Percentiles rank a stretch among this genome's conserved stretches.
Evolutionary conservation across 148 eudicot species (phyloP).

Genomic region (Arctostaphylos glauca): DNA sequence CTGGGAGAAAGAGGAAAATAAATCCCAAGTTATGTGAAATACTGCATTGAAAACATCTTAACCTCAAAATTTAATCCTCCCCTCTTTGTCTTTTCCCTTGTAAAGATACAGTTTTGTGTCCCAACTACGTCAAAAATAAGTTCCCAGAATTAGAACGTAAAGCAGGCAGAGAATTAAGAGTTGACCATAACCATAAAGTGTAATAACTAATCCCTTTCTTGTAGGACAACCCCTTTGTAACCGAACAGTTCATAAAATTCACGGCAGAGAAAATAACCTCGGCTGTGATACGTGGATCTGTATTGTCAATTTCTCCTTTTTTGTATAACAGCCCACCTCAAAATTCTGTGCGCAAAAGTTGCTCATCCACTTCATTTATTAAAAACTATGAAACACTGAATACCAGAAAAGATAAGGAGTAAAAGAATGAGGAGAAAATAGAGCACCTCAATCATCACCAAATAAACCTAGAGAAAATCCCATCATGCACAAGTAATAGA

Average conservation of each 20-base stretch:
- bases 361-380: neutral
- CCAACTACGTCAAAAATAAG: neutral
- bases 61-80: neutral
- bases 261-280: neutral
- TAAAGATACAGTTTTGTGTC: neutral
- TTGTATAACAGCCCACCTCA: neutral
- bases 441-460: neutral
- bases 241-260: neutral
- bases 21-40: neutral
- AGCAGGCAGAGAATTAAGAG: neutral
- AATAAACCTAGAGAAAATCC: neutral
- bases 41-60: neutral
- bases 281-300: neutral
- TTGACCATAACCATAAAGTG: neutral
- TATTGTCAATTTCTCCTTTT: neutral
- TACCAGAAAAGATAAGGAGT: neutral
- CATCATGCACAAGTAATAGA: slow-evolving; percentile 9
- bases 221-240: neutral
- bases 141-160: neutral
- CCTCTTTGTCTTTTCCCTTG: neutral
- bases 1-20: neutral
- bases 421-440: slow-evolving; percentile 2
- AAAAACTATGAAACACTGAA: neutral
- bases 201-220: neutral
- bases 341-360: neutral